Base-by-base conservation (phyloP, 495 filamentous ascomycete genomes). In the Hyphodiscus hymeniophilus region DNA sequence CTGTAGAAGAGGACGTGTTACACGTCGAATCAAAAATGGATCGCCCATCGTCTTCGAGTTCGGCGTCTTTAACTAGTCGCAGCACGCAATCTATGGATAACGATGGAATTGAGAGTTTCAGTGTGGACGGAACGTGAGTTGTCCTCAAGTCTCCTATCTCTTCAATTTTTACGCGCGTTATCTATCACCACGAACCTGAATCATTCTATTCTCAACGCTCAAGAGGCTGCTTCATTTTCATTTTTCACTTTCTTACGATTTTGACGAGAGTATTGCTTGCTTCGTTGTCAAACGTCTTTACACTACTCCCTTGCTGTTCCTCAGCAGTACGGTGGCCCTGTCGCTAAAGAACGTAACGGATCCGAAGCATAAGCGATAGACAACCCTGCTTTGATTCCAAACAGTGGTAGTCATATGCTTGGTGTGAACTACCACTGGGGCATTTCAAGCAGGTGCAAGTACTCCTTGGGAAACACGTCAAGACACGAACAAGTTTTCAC, bases 61-160 rank as follows among this genome's bases (percentile, higher is more conserved):
- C 55, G 8, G 51, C 20, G 32, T 58, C 55, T 3, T 47, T 58
- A 23, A 58, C 55, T 2, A 54, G 47, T 39, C 31, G 38, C 15
- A 58, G 51, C 30, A 50, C 50, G 1, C 50, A 51, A 18, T 51
- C 42, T 17, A 51, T 58, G 48, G 55, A 54, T n/a, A n/a, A n/a
- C n/a, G n/a, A n/a, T n/a, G n/a, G n/a, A 22, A 36, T 55, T 7
- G 51, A 54, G 15, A 30, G 18, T 18, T 36, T 51, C 33, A 54
- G 36, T 31, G 49, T 28, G 32, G 11, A 10, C 10, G 26, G 26
- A 28, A 28, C 26, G 26, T 28, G 10, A 28, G 26, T 28, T 28
- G 10, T 10, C 26, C 26, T 28, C 26, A 28, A 28, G 26, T 28
- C 26, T 28, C 26, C 26, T 28, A 28, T 28, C 34, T 38, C 3